Percentiles rank a stretch among this genome's conserved stretches.
These are phyloP conservation scores for Hypomyces rosellus DNA, from an alignment of 2,329 filamentous ascomycete species.

Conservation along the genomic window DNA sequence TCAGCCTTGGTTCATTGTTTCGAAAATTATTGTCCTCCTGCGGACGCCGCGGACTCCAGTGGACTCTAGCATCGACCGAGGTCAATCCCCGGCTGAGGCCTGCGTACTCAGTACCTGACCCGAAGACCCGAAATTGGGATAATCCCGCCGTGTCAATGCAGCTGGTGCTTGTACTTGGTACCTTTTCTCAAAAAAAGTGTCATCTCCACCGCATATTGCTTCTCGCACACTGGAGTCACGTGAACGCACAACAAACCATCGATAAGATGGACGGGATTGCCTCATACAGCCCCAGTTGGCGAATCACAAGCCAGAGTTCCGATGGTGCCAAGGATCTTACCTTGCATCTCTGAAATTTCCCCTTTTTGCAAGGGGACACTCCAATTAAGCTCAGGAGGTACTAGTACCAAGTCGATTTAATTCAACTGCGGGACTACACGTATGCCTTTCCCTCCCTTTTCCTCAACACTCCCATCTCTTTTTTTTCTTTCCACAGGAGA, in stretches of 20 bases:
- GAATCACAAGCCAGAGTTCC: constrained; percentile 27
- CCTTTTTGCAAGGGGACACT: constrained; percentile 23
- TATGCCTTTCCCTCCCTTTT: constrained; percentile 17
- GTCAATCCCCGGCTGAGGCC: too few species aligned
- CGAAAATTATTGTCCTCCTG: too few species aligned
- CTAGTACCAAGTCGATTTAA: background rate
- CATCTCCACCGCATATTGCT: background rate
- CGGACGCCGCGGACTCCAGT: too few species aligned
- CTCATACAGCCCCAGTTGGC: constrained; percentile 7
- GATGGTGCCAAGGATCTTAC: constrained; percentile 16
- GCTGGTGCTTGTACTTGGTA: background rate
- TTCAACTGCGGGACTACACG: background rate
- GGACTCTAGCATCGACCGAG: too few species aligned
- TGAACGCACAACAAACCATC: background rate
- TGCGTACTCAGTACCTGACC: background rate
- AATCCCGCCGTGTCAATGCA: background rate
- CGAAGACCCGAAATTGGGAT: background rate
- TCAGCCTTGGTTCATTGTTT: too few species aligned
- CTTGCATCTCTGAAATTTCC: constrained; percentile 29
- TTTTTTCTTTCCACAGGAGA: constrained; percentile 18
- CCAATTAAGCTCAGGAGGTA: constrained; percentile 10
- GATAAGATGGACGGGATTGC: too few species aligned
- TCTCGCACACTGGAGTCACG: constrained; percentile 4
- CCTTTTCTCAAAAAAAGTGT: background rate
- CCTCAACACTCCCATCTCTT: constrained; percentile 17